Evolutionary conservation across 495 filamentous ascomycete species (phyloP), one percentile per base, ranked within the genome.

Genomic region (Chaetomium tenue): DNA sequence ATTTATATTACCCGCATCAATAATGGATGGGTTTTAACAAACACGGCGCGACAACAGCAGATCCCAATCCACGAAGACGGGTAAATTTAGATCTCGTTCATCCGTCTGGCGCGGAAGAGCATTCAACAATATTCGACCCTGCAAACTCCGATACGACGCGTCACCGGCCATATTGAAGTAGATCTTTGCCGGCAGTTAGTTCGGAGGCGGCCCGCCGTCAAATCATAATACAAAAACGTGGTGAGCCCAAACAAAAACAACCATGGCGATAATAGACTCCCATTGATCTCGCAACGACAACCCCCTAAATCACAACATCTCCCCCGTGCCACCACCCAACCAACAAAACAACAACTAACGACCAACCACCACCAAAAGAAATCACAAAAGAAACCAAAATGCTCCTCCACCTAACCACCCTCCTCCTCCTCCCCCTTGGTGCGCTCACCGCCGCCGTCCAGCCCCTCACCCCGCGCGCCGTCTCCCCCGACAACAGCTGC

Each of bases 401-500:
- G 56, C 42, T 59, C 25, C 23, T 40, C 56, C 56, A 30, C 11
- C 39, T 59, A 2, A 20, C 39, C 4, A 44, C 55, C 23, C 56
- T 59, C 56, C 56, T 59, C 26, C 56, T 59, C 56, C 56, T 59
- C 56, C 56, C 56, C 3, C 39, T 59, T 16, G 23, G 23, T 23
- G 40, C 56, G 40, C 18, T 59, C 56, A 15, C 56, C 13, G 25
- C 25, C 5, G 56, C 56, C 23, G 40, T 59, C 2, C 18, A 22
- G 1, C n/a, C 33, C 37, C 42, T 52, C 30, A 12, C 54, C 15
- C 53, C 7, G 9, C 53, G 53, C 47, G 72, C 58, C 7, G 70
- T 77, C 11, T 75, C 75, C 25, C 74, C 74, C 18, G 72, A 77
- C 66, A 64, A 65, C 39, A 76, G 72, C 5, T 77, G 75, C 60